Conservation (phyloP, 139 green algal genomes). For the Volvox africanus region DNA sequence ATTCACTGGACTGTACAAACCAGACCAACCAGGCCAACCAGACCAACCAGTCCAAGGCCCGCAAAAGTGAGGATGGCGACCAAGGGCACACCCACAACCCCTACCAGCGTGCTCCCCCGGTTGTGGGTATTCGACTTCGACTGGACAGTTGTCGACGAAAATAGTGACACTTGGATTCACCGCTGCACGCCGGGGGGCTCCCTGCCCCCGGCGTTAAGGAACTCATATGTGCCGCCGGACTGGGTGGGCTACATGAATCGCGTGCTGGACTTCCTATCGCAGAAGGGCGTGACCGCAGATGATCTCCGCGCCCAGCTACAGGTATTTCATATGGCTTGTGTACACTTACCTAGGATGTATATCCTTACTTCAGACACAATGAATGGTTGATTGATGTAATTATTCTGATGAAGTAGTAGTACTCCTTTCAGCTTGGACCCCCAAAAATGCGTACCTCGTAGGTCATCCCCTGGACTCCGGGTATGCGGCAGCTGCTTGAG, state of each 20-base stretch:
- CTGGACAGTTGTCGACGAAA: conserved; percentile 59
- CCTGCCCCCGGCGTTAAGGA: neutral
- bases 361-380: too few species aligned
- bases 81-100: neutral
- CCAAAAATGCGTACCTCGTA: neutral
- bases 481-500: conserved; percentile 48
- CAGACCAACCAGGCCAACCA: too few species aligned
- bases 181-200: neutral
- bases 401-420: too few species aligned
- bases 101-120: neutral
- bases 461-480: conserved; percentile 50
- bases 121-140: conserved; percentile 68
- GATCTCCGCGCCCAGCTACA: conserved; percentile 1
- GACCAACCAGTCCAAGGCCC: too few species aligned
- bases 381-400: too few species aligned
- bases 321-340: neutral
- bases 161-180: conserved; percentile 61
- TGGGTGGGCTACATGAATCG: conserved; percentile 45
- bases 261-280: neutral
- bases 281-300: neutral
- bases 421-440: too few species aligned
- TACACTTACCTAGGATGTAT: too few species aligned
- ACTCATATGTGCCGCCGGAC: conserved; percentile 40
- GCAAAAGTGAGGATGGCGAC: neutral
- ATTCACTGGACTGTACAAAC: too few species aligned